Conservation (phyloP, 2,329 filamentous ascomycete species). For the Aspergillus nomiae region DNA sequence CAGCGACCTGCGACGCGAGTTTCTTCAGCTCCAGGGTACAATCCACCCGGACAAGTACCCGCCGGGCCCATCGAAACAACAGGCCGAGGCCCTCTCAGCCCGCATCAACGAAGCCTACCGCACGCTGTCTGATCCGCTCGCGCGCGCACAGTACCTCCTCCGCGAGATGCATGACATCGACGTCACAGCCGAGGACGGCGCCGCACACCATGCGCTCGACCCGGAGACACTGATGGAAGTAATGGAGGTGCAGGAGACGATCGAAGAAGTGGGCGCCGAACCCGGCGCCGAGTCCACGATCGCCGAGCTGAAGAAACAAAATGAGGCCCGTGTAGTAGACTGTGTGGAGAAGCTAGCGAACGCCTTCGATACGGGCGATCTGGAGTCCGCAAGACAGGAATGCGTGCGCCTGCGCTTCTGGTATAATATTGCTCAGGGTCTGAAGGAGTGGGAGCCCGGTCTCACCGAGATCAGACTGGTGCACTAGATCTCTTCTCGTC, state of each 20-base stretch:
- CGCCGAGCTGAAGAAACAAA: constrained; percentile 65
- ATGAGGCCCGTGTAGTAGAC: constrained; percentile 65
- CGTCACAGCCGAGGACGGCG: constrained; percentile 72
- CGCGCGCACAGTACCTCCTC: constrained; percentile 86
- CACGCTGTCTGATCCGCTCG: constrained; percentile 75
- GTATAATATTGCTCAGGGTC: constrained; percentile 79
- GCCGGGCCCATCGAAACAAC: constrained; percentile 50
- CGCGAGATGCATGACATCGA: constrained; percentile 68
- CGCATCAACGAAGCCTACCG: constrained; percentile 90
- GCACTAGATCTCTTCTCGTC: constrained; percentile 42
- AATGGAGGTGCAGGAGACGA: constrained; percentile 76
- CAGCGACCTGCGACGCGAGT: constrained; percentile 74
- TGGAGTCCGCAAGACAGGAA: constrained; percentile 68
- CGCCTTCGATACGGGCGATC: constrained; percentile 67
- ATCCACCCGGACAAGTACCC: constrained; percentile 54
- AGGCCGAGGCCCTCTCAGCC: constrained; percentile 76
- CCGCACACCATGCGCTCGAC: constrained; percentile 68
- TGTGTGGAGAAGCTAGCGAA: constrained; percentile 65
- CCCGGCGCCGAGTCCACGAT: constrained; percentile 62
- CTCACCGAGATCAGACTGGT: constrained; percentile 58
- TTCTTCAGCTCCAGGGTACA: constrained; percentile 73
- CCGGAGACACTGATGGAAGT: constrained; percentile 77
- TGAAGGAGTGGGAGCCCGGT: constrained; percentile 83
- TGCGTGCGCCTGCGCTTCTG: constrained; percentile 83
- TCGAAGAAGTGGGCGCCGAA: constrained; percentile 61